These are phyloP conservation scores for Scedosporium boydii DNA, from an alignment of 2,329 filamentous ascomycete genomes.

Conservation along the genomic window DNA sequence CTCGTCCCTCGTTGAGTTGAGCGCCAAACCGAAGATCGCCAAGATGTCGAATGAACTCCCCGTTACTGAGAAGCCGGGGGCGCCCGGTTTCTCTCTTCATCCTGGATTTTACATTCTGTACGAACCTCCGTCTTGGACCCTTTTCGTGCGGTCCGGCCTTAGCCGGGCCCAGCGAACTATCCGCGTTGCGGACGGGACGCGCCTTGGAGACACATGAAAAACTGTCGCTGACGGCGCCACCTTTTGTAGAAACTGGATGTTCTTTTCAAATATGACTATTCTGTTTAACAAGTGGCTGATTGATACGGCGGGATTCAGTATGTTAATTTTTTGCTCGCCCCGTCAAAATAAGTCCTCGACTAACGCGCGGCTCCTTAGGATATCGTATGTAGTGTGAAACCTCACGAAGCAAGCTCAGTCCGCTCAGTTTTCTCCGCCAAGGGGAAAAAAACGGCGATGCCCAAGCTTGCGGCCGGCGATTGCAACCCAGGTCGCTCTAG, in stretches of 20 bases:
- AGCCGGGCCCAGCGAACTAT: neutral
- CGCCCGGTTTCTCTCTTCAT: constrained; percentile 12
- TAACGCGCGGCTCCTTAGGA: constrained; percentile 8
- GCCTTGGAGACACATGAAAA: neutral
- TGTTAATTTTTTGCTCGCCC: constrained; percentile 19
- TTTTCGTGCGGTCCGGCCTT: neutral
- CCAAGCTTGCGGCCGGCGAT: too few species aligned
- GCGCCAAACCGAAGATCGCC: neutral
- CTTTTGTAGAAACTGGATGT: constrained; percentile 58
- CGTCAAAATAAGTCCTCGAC: constrained; percentile 14
- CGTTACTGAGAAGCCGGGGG: constrained; percentile 13
- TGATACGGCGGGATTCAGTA: constrained; percentile 64
- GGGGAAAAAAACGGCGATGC: too few species aligned
- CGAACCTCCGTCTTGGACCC: neutral
- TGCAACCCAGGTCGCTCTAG: neutral
- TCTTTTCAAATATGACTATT: constrained; percentile 76
- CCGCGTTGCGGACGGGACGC: neutral
- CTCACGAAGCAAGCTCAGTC: too few species aligned
- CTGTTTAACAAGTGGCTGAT: constrained; percentile 91
- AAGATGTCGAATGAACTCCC: constrained; percentile 2
- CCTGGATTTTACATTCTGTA: constrained; percentile 21
- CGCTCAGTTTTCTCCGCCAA: too few species aligned
- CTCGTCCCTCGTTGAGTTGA: neutral
- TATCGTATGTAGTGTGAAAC: constrained; percentile 30
- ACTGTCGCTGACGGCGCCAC: neutral